These are phyloP conservation scores for Fusarium buharicum DNA, from an alignment of 2,329 filamentous ascomycete species.

Conservation along the genomic window DNA sequence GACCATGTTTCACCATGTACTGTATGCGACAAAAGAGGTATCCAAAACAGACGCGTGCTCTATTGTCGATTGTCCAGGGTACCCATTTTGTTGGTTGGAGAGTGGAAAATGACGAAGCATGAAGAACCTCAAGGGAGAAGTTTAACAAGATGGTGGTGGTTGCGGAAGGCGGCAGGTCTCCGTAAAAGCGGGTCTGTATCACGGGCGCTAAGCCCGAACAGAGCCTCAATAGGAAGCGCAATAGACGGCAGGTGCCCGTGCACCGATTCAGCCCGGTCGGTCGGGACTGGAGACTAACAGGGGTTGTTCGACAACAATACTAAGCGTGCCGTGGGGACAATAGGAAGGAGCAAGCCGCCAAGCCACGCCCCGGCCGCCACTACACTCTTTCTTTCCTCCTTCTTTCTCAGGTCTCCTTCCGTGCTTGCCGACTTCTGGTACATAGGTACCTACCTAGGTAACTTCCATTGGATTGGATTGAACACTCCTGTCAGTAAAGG, in stretches of 20 bases:
- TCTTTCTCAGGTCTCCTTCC: conserved; percentile 7
- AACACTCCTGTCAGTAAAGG: no score
- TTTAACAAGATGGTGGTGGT: conserved; percentile 8
- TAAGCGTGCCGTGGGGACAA: conserved; percentile 45
- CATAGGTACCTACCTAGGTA: no score
- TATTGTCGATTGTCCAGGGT: conserved; percentile 24
- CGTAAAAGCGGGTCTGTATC: conserved; percentile 32
- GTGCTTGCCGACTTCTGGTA: conserved; percentile 9
- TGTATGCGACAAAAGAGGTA: not conserved
- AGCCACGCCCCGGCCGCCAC: conserved; percentile 22
- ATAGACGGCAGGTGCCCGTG: conserved; percentile 38
- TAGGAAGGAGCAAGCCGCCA: conserved; percentile 43
- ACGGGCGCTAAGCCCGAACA: conserved; percentile 47
- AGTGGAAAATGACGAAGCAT: conserved; percentile 1
- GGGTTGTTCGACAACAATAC: conserved; percentile 48
- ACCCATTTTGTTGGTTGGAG: conserved; percentile 15
- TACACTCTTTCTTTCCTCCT: conserved; percentile 10
- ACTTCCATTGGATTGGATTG: not conserved
- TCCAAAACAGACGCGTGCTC: conserved; percentile 1
- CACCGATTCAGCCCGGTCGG: conserved; percentile 33
- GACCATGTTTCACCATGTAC: conserved; percentile 16
- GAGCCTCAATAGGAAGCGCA: conserved; percentile 32
- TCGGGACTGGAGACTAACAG: conserved; percentile 33
- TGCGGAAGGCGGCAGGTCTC: conserved; percentile 18
- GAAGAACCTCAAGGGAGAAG: conserved; percentile 7